phyloP scores from a whole-genome alignment of 2,329 filamentous ascomycete species.

The Zopfia rhizophila region DNA sequence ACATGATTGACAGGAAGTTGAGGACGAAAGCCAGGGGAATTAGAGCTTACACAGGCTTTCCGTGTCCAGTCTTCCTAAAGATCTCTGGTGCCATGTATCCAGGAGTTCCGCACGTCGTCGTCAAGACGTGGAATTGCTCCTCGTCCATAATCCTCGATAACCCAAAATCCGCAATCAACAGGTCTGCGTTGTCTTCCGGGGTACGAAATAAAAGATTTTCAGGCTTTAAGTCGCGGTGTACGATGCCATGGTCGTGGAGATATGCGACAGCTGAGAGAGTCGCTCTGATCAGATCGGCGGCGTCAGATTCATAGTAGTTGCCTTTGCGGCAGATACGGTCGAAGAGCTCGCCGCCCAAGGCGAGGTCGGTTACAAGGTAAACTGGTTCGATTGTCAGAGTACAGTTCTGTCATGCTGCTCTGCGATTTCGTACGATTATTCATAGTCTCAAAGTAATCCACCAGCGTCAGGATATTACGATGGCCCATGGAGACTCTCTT shows the following conservation, averaged over 20 bases:
- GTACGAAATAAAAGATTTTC: conserved; percentile 97
- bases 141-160: conserved; percentile 98
- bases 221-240: conserved; percentile 96
- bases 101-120: conserved; percentile 96
- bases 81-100: conserved; percentile 99
- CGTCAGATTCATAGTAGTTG: conserved; percentile 97
- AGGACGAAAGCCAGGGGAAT: not conserved
- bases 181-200: conserved; percentile 95
- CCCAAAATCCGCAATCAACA: conserved; percentile 97
- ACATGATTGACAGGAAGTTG: conserved; percentile 4
- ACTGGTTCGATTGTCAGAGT: conserved; percentile 59
- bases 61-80: conserved; percentile 98
- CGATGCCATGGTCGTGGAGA: conserved; percentile 97
- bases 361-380: conserved; percentile 96
- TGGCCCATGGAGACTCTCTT: conserved; percentile 99
- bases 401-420: not conserved
- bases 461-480: conserved; percentile 95
- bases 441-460: conserved; percentile 99
- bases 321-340: conserved; percentile 99
- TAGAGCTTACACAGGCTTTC: conserved; percentile 81
- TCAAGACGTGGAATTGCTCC: conserved; percentile 96
- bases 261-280: conserved; percentile 98
- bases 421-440: conserved; percentile 76
- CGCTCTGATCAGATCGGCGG: conserved; percentile 91
- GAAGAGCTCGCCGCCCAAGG: conserved; percentile 94